Base-by-base conservation (phyloP, 306 rosid species). In the Pyrus bretschneideri region DNA sequence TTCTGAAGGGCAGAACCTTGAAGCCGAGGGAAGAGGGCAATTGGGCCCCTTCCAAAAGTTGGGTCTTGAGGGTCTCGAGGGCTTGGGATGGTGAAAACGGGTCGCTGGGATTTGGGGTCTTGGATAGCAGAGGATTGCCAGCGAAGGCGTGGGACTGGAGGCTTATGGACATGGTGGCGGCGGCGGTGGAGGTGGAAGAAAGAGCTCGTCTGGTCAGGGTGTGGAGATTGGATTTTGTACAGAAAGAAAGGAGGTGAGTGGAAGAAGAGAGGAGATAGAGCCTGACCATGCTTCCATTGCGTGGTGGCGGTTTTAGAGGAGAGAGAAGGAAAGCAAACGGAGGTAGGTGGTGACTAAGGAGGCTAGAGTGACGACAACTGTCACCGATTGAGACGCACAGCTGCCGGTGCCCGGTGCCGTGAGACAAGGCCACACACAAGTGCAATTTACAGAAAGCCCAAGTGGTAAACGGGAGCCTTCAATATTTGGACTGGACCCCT, bases 1-100 rank as follows among this genome's bases (percentile, higher is more conserved):
- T 90, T 66, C 84, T 77, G 80, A 94, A 92, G 27, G 95, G 97
- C 58, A 94, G 78, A 2, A 94, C 92, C 93, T 85, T 87, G 77
- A 89, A 89, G 79, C 33, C 54, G 21, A 88, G 90, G 15, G 95
- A 84, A 11, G 84, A 83, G 6, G 88, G 66, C 38, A 75, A 62
- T 9, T 63, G 88, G 52, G 81, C n/a, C 22, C 63, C 61, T 49
- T 65, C 83, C 19, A 77, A 73, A 40, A 94, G 87, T 69, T 76
- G 89, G 25, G 79, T 22, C 70, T 89, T 87, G 71, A 94, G 88
- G 17, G 95, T 78, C 78, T 91, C 84, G n/a, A 86, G 74, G 27
- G 96, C 93, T 44, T 81, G 76, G 18, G 87, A 72, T 46, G 95
- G 91, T 31, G 93, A 80, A 85, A 87, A 81, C 1, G 88, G 82